phyloP scores from a whole-genome alignment of 306 rosid species.

The Quercus cerris region DNA sequence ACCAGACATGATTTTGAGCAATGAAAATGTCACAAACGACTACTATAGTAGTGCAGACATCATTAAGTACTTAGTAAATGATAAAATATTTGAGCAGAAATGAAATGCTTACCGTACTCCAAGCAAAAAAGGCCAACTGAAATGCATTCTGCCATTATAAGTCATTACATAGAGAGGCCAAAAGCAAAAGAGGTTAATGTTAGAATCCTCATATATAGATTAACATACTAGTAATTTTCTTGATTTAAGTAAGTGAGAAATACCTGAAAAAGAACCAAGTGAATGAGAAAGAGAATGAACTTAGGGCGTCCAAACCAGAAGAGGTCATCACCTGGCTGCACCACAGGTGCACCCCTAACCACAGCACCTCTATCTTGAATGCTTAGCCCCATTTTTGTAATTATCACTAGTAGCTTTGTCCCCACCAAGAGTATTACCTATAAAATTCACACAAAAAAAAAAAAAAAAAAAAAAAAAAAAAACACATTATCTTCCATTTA shows the following conservation, averaged over 20 bases:
- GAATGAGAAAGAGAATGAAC: conserved; percentile 60
- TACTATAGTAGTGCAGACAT: background rate
- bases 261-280: conserved; percentile 79
- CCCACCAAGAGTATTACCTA: conserved; percentile 79
- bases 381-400: conserved; percentile 65
- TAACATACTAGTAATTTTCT: background rate
- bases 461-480: conserved; percentile 30
- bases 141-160: conserved; percentile 64
- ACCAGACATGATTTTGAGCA: background rate
- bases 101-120: conserved; percentile 53
- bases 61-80: background rate
- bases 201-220: background rate
- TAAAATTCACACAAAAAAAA: conserved; percentile 12
- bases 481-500: background rate
- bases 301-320: conserved; percentile 78
- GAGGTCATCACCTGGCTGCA: conserved; percentile 65
- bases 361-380: conserved; percentile 69
- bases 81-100: background rate
- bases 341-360: conserved; percentile 72
- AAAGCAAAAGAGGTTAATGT: background rate
- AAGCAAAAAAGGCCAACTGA: conserved; percentile 72
- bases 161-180: background rate
- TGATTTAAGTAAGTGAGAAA: background rate
- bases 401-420: conserved; percentile 67
- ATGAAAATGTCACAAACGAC: background rate